Evolutionary conservation across 1,284 basidiomycete genomes (phyloP), one percentile per base, ranked within the genome.

Genomic region (Boletus smithii): DNA sequence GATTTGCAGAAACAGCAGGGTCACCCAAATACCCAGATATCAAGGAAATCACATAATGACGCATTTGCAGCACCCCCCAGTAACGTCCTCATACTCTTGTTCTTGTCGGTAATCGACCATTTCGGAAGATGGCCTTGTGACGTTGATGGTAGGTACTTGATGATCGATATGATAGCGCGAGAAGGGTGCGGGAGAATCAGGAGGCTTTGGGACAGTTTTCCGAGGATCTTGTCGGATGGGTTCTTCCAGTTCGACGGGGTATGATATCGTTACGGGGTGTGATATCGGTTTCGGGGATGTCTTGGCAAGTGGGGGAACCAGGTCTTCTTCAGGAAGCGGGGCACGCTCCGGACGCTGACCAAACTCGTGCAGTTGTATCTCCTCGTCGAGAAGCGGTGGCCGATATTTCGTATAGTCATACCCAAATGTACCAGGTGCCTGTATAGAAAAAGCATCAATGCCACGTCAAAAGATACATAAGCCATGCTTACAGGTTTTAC

Each of bases 351-450:
- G 55, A 29, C 65, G 61, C 32, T 61, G 70, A n/a, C 81, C 80
- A 59, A 86, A 82, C 49, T 85, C 81, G 56, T 79, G 75, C 82
- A 87, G 79, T 17, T 73, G 74, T 40, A 86, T 80, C n/a, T 65
- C 63, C 17, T 73, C 72, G 14, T 54, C 61, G 17, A 52, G 57
- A 33, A 69, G 71, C 50, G 69, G 69, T 14, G 73, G 72, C 22
- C 81, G 77, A 57, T 80, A 79, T 63, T 87, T 88, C 10, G 78
- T 71, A 45, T 77, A 75, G 58, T 88, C 82, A 58, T 74, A 88
- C 0, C 83, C 86, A 62, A 90, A 90, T 31, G 86, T 89, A n/a
- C 87, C 87, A 14, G 87, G 85, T 20, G 86, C 87, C 86, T 88
- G 54, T 26, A 39, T 24, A 31, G 36, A 51, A 49, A 18, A 31